Percentiles rank a stretch among this genome's conserved stretches.
These are phyloP conservation scores for Noccaea caerulescens DNA, from an alignment of 345 rosid genomes.

Conservation along the genomic window DNA sequence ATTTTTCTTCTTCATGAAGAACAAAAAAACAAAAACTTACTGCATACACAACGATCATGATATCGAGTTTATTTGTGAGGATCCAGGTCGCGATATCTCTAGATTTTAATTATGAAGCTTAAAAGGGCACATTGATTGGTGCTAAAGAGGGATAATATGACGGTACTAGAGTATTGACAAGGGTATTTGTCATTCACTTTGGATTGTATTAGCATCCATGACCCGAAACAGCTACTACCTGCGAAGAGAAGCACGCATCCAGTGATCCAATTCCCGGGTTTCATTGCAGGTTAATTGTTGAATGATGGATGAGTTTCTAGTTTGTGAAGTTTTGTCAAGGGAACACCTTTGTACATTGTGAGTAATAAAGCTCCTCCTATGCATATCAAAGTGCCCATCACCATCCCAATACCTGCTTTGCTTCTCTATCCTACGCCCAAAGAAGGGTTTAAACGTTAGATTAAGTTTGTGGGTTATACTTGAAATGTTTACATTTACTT, in stretches of 20 bases:
- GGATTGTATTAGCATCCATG: conserved; percentile 47
- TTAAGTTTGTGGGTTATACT: background rate
- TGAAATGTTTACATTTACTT: background rate
- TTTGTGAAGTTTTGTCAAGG: conserved; percentile 41
- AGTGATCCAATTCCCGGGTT: conserved; percentile 40
- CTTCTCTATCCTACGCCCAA: conserved; percentile 53
- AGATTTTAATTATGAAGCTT: conserved; percentile 44
- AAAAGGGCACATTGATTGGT: conserved; percentile 46
- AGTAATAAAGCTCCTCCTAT: conserved; percentile 62
- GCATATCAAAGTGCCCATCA: conserved; percentile 58
- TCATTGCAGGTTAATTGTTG: conserved; percentile 8
- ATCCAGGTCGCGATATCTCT: conserved; percentile 40
- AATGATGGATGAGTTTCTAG: conserved; percentile 9
- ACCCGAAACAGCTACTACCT: conserved; percentile 38
- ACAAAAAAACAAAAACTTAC: conserved; percentile 17
- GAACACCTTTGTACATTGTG: conserved; percentile 56
- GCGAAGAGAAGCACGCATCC: conserved; percentile 42
- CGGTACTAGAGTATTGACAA: conserved; percentile 46
- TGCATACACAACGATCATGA: conserved; percentile 42
- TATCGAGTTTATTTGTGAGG: conserved; percentile 41
- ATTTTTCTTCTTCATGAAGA: background rate
- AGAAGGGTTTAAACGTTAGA: background rate
- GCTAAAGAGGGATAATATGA: conserved; percentile 40
- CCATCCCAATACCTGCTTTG: conserved; percentile 51
- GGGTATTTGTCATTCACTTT: conserved; percentile 43